phyloP scores from a whole-genome alignment of 2,329 filamentous ascomycete species.

The Pseudophaeomoniella oleicola region DNA sequence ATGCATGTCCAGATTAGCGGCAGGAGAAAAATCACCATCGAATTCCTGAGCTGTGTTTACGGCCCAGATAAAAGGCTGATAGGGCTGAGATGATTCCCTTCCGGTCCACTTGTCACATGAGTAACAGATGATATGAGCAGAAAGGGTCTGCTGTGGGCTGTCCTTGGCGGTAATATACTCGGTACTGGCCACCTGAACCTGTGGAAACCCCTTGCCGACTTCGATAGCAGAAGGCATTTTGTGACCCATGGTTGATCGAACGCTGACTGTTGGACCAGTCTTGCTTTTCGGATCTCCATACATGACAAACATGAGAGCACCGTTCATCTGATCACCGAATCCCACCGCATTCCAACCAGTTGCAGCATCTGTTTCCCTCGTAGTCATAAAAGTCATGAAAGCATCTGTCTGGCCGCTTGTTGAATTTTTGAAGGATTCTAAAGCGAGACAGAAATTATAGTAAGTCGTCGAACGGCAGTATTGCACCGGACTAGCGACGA shows the following conservation, averaged over 20 bases:
- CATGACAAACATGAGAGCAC: conserved; percentile 13
- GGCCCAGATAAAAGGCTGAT: conserved; percentile 13
- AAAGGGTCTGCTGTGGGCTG: conserved; percentile 5
- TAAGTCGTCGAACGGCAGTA: conserved; percentile 1
- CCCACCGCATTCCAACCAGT: conserved; percentile 11
- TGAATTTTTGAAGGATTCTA: conserved; percentile 1
- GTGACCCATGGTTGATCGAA: conserved; percentile 11
- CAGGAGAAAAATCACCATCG: conserved; percentile 7
- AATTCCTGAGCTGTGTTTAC: conserved; percentile 13
- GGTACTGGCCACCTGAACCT: conserved; percentile 9
- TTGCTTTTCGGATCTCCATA: conserved; percentile 11
- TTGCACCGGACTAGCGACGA: neutral
- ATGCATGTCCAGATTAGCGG: conserved; percentile 4
- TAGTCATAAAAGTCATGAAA: conserved; percentile 1
- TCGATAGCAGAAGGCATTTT: conserved; percentile 8
- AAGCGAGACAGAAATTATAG: conserved; percentile 1
- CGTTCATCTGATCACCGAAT: conserved; percentile 11
- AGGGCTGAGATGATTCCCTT: conserved; percentile 6
- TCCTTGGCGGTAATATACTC: conserved; percentile 9
- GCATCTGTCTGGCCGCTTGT: neutral
- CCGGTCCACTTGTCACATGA: conserved; percentile 2
- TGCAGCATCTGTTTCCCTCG: neutral
- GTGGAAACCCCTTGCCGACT: conserved; percentile 10
- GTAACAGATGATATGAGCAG: neutral
- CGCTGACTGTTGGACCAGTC: conserved; percentile 8